These are phyloP conservation scores for Leptographium flavum DNA, from an alignment of 2,329 filamentous ascomycete genomes.

Conservation along the genomic window DNA sequence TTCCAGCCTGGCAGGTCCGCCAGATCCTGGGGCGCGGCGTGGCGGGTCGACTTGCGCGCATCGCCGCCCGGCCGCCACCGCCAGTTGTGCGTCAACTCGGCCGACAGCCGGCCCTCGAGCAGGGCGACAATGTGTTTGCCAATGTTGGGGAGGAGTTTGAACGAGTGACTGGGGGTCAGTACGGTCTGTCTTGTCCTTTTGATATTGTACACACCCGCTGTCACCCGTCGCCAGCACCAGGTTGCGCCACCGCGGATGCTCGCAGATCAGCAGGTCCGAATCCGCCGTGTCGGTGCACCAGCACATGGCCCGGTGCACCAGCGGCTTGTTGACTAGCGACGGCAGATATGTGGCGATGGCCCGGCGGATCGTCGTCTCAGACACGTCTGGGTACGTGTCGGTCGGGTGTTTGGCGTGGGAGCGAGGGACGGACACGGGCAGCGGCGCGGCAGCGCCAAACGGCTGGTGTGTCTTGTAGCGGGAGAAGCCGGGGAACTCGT, in stretches of 20 bases:
- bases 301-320: constrained; percentile 4
- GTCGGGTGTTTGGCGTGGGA: constrained; percentile 22
- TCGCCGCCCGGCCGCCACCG: constrained; percentile 4
- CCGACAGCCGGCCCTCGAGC: constrained; percentile 1
- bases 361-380: constrained; percentile 9
- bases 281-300: constrained; percentile 7
- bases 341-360: constrained; percentile 4
- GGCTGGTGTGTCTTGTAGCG: constrained; percentile 21
- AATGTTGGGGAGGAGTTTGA: constrained; percentile 3
- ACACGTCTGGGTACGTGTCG: constrained; percentile 21
- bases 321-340: background rate
- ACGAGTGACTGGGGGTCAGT: constrained; percentile 1
- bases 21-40: constrained; percentile 1
- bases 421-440: constrained; percentile 19
- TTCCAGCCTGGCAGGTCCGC: constrained; percentile 1
- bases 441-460: constrained; percentile 16
- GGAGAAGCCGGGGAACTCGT: constrained; percentile 25
- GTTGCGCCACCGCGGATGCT: constrained; percentile 26
- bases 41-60: constrained; percentile 1
- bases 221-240: constrained; percentile 41
- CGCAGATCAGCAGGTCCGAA: constrained; percentile 17
- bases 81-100: background rate
- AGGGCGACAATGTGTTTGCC: constrained; percentile 5
- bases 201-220: constrained; percentile 25
- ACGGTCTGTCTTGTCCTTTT: background rate